These are phyloP conservation scores for Neurospora hispaniola DNA, from an alignment of 495 filamentous ascomycete genomes.

Conservation along the genomic window DNA sequence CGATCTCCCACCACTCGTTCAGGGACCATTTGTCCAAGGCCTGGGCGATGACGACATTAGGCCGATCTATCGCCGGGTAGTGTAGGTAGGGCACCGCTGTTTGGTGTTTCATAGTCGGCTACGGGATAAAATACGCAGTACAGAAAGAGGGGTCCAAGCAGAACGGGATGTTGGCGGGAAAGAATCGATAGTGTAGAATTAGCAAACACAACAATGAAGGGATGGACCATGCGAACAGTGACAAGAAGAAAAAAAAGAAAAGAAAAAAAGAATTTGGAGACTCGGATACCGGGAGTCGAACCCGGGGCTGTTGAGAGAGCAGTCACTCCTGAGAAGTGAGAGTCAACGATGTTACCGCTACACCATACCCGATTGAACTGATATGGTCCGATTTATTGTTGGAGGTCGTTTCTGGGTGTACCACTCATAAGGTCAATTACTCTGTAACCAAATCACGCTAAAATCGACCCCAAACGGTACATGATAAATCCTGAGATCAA, in stretches of 20 bases:
- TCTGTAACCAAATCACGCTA: background rate
- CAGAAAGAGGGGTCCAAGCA: background rate
- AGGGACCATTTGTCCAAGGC: background rate
- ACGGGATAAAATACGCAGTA: background rate
- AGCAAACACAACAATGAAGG: background rate
- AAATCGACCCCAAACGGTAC: background rate
- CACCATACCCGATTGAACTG: background rate
- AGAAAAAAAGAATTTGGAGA: background rate
- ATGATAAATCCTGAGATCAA: background rate
- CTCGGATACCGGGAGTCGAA: background rate
- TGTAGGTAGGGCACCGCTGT: background rate
- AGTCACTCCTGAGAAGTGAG: too few relatives aligned
- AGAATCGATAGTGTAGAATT: background rate
- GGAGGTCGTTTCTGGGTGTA: background rate
- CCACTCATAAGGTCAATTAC: background rate
- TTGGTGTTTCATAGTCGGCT: background rate
- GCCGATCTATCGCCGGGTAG: background rate
- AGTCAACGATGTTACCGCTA: too few relatives aligned
- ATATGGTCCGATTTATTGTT: background rate
- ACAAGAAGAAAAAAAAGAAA: background rate
- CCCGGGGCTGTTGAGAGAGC: background rate
- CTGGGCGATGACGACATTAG: background rate
- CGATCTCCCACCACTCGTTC: background rate
- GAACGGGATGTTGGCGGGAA: background rate
- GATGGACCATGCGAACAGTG: background rate